Conservation (phyloP, 1,284 basidiomycete species). For the Boletus sp. region DNA sequence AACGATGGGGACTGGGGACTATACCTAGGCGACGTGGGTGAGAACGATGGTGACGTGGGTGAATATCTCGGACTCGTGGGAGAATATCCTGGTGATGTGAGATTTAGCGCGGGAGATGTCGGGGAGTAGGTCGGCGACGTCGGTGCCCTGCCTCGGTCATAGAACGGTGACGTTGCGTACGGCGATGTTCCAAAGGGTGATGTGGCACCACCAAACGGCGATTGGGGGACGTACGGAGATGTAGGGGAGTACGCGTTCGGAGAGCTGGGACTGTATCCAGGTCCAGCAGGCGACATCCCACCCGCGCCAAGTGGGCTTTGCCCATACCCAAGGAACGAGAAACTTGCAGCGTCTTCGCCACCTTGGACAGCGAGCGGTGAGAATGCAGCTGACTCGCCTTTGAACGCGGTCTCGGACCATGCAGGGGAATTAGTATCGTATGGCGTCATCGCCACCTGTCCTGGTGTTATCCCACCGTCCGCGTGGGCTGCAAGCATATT, state of each 20-base stretch:
- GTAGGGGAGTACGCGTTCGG: constrained; percentile 85
- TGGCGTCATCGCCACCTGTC: constrained; percentile 88
- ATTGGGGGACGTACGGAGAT: constrained; percentile 83
- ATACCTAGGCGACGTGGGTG: constrained; percentile 79
- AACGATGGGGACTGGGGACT: constrained; percentile 82
- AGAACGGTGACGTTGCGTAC: constrained; percentile 77
- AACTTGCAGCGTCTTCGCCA: constrained; percentile 75
- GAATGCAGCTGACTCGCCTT: constrained; percentile 86
- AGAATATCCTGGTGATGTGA: constrained; percentile 81
- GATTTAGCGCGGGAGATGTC: constrained; percentile 74
- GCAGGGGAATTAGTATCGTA: constrained; percentile 89
- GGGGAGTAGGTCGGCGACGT: constrained; percentile 87
- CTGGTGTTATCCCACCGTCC: constrained; percentile 90
- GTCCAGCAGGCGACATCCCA: constrained; percentile 76
- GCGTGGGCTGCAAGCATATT: constrained; percentile 77
- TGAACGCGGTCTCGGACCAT: constrained; percentile 69
- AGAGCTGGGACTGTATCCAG: constrained; percentile 78
- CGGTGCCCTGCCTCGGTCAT: constrained; percentile 59
- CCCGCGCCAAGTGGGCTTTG: constrained; percentile 77
- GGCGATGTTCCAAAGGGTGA: constrained; percentile 64
- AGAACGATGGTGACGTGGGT: constrained; percentile 82
- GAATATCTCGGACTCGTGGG: constrained; percentile 87
- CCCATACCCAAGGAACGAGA: constrained; percentile 71
- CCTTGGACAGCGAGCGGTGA: constrained; percentile 90
- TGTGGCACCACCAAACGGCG: constrained; percentile 50